Evolutionary conservation across 805 yeast species (phyloP).

Genomic region (Naumovozyma castellii): DNA sequence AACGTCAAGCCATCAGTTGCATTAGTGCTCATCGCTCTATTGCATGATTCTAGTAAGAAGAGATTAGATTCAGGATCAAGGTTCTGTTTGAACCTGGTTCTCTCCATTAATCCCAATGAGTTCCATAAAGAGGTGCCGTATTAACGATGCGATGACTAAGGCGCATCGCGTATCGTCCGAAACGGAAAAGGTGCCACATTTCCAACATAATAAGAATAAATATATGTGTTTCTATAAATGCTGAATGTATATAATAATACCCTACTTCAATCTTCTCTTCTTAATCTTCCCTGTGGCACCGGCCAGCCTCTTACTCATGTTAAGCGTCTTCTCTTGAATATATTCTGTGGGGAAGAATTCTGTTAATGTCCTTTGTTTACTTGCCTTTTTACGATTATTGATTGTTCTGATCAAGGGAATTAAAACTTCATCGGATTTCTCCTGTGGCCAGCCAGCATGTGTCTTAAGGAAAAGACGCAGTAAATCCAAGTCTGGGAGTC

Average conservation of each 20-base stretch:
- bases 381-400: conserved; percentile 49
- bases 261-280: conserved; percentile 14
- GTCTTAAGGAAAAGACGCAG: conserved; percentile 59
- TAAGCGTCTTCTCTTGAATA: conserved; percentile 37
- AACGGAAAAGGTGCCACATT: neutral
- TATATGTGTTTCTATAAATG: neutral
- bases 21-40: conserved; percentile 3
- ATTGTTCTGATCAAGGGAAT: conserved; percentile 77
- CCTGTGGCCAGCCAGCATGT: conserved; percentile 73
- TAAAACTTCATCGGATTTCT: conserved; percentile 68
- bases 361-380: conserved; percentile 49
- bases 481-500: conserved; percentile 74
- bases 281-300: conserved; percentile 46
- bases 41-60: neutral
- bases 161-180: neutral
- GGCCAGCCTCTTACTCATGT: conserved; percentile 51
- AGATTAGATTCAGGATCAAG: neutral
- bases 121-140: neutral
- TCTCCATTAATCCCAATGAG: no score
- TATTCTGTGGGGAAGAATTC: conserved; percentile 62
- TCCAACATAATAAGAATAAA: neutral
- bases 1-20: conserved; percentile 16
- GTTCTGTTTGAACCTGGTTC: neutral
- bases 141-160: neutral
- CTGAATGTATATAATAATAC: neutral